These are phyloP conservation scores for Stephanodiscus minutulus DNA, from an alignment of 108 stramenopile genomes.

Conservation along the genomic window DNA sequence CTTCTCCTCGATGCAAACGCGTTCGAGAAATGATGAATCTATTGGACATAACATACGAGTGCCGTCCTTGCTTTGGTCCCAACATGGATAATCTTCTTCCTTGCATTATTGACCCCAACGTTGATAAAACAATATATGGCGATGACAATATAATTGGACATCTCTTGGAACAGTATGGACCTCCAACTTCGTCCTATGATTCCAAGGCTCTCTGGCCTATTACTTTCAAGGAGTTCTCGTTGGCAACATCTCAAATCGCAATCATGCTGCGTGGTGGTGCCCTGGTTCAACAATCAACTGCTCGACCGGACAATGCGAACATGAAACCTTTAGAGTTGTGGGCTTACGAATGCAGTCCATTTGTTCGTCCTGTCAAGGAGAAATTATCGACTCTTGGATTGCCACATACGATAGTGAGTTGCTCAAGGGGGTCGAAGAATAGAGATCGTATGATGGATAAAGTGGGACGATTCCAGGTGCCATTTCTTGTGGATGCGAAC, in stretches of 20 bases:
- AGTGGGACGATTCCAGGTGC: slow-evolving; percentile 87
- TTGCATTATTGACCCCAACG: slow-evolving; percentile 83
- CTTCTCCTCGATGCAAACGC: slow-evolving; percentile 83
- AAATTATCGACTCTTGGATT: slow-evolving; percentile 72
- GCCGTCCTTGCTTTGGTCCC: slow-evolving; percentile 70
- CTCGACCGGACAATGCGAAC: slow-evolving; percentile 69
- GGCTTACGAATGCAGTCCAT: slow-evolving; percentile 88
- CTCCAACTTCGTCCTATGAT: slow-evolving; percentile 58
- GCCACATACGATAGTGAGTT: slow-evolving; percentile 76
- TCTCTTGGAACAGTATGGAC: slow-evolving; percentile 81
- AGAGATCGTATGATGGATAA: slow-evolving; percentile 72
- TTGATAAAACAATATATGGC: slow-evolving; percentile 71
- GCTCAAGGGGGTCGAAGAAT: slow-evolving; percentile 82
- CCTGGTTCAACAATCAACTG: slow-evolving; percentile 47
- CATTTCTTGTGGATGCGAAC: slow-evolving; percentile 88
- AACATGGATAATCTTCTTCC: slow-evolving; percentile 69
- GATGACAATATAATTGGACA: slow-evolving; percentile 79
- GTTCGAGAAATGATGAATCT: slow-evolving; percentile 87
- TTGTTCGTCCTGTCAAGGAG: slow-evolving; percentile 80
- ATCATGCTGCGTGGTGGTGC: slow-evolving; percentile 59
- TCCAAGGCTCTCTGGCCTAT: slow-evolving; percentile 72
- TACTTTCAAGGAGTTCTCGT: slow-evolving; percentile 61
- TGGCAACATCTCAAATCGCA: slow-evolving; percentile 55
- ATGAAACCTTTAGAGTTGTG: slow-evolving; percentile 82
- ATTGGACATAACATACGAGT: slow-evolving; percentile 81